Base-by-base conservation (phyloP, 176 grass and related monocot species). In the Aegilops speltoides region DNA sequence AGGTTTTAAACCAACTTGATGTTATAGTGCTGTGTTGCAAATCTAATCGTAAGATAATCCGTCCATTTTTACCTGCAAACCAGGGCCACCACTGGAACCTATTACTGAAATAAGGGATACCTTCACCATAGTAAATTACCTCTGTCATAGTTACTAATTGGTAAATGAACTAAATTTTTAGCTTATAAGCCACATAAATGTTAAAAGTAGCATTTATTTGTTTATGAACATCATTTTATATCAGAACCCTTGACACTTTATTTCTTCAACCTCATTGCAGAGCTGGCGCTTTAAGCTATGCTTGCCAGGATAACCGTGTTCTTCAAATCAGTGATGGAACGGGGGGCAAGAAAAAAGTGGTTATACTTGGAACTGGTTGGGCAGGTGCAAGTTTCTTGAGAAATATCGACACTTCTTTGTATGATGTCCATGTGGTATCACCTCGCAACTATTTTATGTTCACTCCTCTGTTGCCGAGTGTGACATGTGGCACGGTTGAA, bases 361-460 rank as follows among this genome's bases (percentile, higher is more conserved):
- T 94, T 32, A 94, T 98, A 65, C 90, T 98, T 76, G 96, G 96
- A 72, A 96, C 96, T 22, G 96, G 96, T 36, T 98, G 96, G 93
- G 93, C 91, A 36, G 90, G 96, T 9, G 95, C 96, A 22, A 90
- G 90, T 62, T 98, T 98, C 79, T 82, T 95, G 75, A 98, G 93
- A 89, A 94, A 92, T 79, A 70, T 98, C 12, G 96, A 98, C 79
- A 95, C 86, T 64, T 94, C 96, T 43, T 70, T 95, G 84, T 98
- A 98, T 26, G 96, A 98, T 83, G 86, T 98, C 46, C 92, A 95
- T 89, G 91, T 98, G 29, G 86, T 98, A 76, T 98, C 96, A 60
- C 96, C 96, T 82, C 88, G 96, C 33, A 98, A 98, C 79, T 98
- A 98, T 66, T 98, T 98, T 40, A 91, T 94, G 64, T 98, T 98